Evolutionary conservation across 768 basidiomycete species (phyloP), one percentile per base, ranked within the genome.

Genomic region (Lactifluus rugatus): DNA sequence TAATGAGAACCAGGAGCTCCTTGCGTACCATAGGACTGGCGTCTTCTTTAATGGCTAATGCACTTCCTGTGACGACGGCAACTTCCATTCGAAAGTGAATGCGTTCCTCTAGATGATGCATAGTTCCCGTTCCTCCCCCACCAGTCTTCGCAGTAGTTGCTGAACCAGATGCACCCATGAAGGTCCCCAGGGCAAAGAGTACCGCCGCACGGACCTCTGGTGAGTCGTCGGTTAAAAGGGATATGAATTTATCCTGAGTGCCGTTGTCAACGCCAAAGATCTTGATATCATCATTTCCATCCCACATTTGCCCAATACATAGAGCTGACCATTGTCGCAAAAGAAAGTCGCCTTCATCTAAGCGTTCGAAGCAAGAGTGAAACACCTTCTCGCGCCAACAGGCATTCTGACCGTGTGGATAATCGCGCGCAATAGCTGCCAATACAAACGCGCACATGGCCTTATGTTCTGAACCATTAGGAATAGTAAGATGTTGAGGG

Each of bases 391-490:
- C 88, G 61, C 78, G 75, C 73, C 86, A 82, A 70, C 92, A 94
- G 2, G 91, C 91, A 52, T 80, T 78, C 72, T 98, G 93, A 5
- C 94, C 94, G 2, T 79, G 78, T n/a, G 81, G 79, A 68, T 86
- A 91, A 66, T 92, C 93, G n/a, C 95, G 84, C 41, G 88, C 85
- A 50, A 96, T 84, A 14, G 93, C 84, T 23, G 88, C 81, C 26
- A 98, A 83, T 65, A 97, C 93, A 74, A 98, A 98, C 1, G 93
- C 89, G 69, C 94, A 98, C 95, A 98, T 98, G 1, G 96, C 93
- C 63, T 91, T 89, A 71, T 97, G 93, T 69, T 98, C 96, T 5
- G 89, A 87, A 51, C 85, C 83, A 70, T 99, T 96, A 0, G 94
- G 93, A n/a, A 97, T 81, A 42, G 80, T 69, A 54, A 74, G 64